Base-by-base conservation (phyloP, 371 early-diverging fungal species). In the Pancytospora epiphaga region DNA sequence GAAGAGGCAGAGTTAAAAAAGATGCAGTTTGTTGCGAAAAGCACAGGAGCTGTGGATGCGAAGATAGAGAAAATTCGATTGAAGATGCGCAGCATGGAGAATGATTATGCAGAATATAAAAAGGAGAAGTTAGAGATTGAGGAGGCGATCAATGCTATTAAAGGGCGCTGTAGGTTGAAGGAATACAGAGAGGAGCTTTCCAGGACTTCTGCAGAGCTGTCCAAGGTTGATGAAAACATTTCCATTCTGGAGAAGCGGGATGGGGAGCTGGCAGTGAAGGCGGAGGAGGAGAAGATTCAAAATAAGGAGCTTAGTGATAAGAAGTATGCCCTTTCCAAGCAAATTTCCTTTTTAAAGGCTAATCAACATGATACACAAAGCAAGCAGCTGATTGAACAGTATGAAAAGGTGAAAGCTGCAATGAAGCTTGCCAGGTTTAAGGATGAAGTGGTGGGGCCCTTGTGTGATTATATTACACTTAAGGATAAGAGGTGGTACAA, bases 401-500 rank as follows among this genome's bases (percentile, higher is more conserved):
- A 52, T 22, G 29, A 47, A n/a, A 15, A 36, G 1, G 47, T 70
- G 50, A 34, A 56, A 12, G 38, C 58, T 32, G 18, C 49, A 47
- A 78, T 80, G 47, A 68, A 57, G 39, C 37, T 1, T 9, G 73
- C 50, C n/a, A 62, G 63, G 1, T 70, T 80, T 34, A 74, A 67
- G 19, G 72, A 66, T 27, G 25, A 54, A 25, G 73, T 76, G n/a
- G 60, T 75, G 32, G 82, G 82, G 2, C 82, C 82, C 12, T 56
- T 82, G 30, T 72, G 72, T 2, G 29, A 65, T 22, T 52, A 70
- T 52, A 62, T 82, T 37, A 50, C 51, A 30, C 62, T 82, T 2
- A 80, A 77, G 43, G 79, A 82, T 2, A 38, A 51, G 37, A 77
- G 64, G 58, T 82, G 82, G 82, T 51, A 58, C 19, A 74, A 73